These are phyloP conservation scores for Eucalyptus regnans DNA, from an alignment of 345 rosid species.

Conservation along the genomic window DNA sequence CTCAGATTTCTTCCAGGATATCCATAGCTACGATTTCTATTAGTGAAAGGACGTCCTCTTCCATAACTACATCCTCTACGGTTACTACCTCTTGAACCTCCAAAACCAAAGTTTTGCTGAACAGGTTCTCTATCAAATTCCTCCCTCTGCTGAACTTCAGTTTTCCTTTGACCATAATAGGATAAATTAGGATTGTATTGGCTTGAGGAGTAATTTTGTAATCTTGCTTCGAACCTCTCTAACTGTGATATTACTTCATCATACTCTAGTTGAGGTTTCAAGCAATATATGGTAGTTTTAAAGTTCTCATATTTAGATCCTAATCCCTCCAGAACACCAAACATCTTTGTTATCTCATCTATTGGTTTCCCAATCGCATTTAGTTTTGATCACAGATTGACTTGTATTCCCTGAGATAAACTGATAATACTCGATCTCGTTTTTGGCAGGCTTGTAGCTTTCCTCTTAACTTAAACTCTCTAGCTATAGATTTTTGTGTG, in stretches of 20 bases:
- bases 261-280: too few relatives aligned
- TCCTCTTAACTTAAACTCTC: not conserved
- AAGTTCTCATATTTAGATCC: not conserved
- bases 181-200: too few relatives aligned
- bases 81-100: too few relatives aligned
- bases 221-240: not conserved
- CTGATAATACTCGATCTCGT: not conserved
- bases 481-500: not conserved
- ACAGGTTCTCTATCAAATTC: too few relatives aligned
- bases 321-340: not conserved
- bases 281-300: not conserved
- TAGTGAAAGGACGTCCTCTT: too few relatives aligned
- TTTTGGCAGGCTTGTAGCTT: not conserved
- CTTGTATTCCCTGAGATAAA: not conserved
- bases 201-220: not conserved
- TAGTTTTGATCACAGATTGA: not conserved
- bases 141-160: too few relatives aligned
- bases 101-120: too few relatives aligned
- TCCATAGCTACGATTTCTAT: too few relatives aligned
- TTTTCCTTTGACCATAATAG: not conserved
- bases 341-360: not conserved
- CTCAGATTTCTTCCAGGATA: too few relatives aligned
- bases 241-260: not conserved
- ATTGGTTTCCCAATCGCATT: not conserved
- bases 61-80: too few relatives aligned